Evolutionary conservation across 2,329 filamentous ascomycete species (phyloP).

Genomic region (Beauveria sp.): DNA sequence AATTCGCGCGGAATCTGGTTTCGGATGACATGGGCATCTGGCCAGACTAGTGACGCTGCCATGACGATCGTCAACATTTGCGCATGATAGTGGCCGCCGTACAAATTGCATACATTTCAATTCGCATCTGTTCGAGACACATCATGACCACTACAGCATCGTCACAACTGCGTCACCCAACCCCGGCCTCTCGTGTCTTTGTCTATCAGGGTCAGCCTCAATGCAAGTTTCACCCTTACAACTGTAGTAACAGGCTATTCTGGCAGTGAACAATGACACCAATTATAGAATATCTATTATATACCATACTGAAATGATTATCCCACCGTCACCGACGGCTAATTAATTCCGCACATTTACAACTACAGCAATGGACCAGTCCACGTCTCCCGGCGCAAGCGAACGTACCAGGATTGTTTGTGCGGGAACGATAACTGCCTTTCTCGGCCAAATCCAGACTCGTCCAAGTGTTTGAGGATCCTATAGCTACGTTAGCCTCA

Average conservation of each 20-base stretch:
- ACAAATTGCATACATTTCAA: no score
- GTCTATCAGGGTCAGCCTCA: no score
- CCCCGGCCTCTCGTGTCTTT: no score
- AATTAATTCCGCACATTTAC: neutral
- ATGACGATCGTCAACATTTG: neutral
- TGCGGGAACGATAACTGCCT: slow-evolving; percentile 81
- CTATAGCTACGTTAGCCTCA: slow-evolving; percentile 17
- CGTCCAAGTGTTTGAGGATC: slow-evolving; percentile 54
- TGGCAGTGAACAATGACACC: no score
- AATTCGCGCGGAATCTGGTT: neutral
- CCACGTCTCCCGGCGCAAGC: slow-evolving; percentile 73
- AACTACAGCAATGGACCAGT: slow-evolving; percentile 54
- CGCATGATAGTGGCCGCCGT: no score
- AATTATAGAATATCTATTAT: neutral
- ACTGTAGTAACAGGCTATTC: no score
- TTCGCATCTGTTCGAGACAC: no score
- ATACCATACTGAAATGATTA: neutral
- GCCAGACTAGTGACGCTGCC: neutral
- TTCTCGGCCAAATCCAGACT: slow-evolving; percentile 77
- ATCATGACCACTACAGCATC: no score
- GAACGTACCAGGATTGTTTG: slow-evolving; percentile 85
- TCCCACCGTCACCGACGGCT: neutral
- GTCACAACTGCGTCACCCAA: no score
- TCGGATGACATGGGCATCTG: neutral
- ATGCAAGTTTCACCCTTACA: no score